These are phyloP conservation scores for Fusarium tanahbumbuense DNA, from an alignment of 2,329 filamentous ascomycete species.

Conservation along the genomic window DNA sequence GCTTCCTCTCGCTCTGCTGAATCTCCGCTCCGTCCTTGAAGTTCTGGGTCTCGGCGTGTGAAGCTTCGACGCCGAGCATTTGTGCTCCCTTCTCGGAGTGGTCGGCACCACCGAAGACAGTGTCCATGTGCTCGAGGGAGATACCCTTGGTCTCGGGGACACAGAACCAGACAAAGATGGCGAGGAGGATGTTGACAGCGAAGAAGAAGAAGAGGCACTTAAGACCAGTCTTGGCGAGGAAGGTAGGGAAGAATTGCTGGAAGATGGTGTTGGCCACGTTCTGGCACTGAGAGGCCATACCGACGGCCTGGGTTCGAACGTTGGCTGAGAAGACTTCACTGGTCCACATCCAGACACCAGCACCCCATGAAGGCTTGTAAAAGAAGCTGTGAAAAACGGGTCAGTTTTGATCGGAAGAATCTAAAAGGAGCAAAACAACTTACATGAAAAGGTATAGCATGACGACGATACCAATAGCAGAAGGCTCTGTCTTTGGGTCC, in stretches of 20 bases:
- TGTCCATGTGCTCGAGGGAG: slow-evolving; percentile 72
- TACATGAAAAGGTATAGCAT: slow-evolving; percentile 71
- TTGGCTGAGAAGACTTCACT: slow-evolving; percentile 78
- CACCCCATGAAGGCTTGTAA: slow-evolving; percentile 77
- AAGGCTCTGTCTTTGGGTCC: slow-evolving; percentile 64
- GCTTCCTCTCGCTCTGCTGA: slow-evolving; percentile 38
- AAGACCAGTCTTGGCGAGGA: slow-evolving; percentile 67
- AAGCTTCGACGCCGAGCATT: slow-evolving; percentile 40
- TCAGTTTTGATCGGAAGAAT: neutral
- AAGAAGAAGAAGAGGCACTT: slow-evolving; percentile 54
- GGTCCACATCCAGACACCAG: slow-evolving; percentile 78
- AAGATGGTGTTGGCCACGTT: slow-evolving; percentile 75
- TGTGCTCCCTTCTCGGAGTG: slow-evolving; percentile 47
- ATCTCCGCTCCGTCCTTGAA: slow-evolving; percentile 43
- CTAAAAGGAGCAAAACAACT: neutral
- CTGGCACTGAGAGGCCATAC: slow-evolving; percentile 71
- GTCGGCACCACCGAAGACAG: slow-evolving; percentile 62
- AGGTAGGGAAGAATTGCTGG: slow-evolving; percentile 77
- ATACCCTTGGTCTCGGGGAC: slow-evolving; percentile 66
- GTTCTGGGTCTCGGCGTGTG: slow-evolving; percentile 24
- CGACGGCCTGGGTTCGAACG: slow-evolving; percentile 76
- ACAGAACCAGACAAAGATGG: slow-evolving; percentile 61
- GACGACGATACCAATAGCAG: slow-evolving; percentile 76
- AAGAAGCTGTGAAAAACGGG: slow-evolving; percentile 58
- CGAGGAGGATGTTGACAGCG: slow-evolving; percentile 57